Evolutionary conservation across 331 rosid genomes (phyloP).

Genomic region (Rhamnella rubrinervis): DNA sequence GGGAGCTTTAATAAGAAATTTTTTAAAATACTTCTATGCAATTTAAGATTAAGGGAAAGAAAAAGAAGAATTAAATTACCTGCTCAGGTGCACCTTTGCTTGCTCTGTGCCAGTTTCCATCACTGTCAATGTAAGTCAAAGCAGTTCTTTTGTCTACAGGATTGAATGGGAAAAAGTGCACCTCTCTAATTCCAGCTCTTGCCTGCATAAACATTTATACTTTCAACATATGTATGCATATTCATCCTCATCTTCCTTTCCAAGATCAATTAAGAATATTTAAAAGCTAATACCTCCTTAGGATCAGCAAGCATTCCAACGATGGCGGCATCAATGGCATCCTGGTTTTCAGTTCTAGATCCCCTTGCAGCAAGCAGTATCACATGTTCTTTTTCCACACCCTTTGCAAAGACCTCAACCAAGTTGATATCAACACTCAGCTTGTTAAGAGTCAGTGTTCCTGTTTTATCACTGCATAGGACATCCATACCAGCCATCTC

Average conservation of each 20-base stretch:
- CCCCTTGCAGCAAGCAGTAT: conserved; percentile 89
- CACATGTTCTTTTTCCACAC: conserved; percentile 82
- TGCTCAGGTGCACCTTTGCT: conserved; percentile 99
- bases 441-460: conserved; percentile 97
- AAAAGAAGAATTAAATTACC: conserved; percentile 40
- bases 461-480: conserved; percentile 98
- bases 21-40: too few species aligned
- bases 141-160: conserved; percentile 99
- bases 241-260: neutral
- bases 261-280: conserved; percentile 6
- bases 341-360: conserved; percentile 93
- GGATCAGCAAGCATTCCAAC: conserved; percentile 99
- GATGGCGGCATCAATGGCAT: conserved; percentile 95
- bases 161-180: conserved; percentile 91
- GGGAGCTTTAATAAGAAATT: neutral
- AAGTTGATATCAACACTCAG: conserved; percentile 79
- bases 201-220: conserved; percentile 49
- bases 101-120: conserved; percentile 88
- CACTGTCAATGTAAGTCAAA: conserved; percentile 78
- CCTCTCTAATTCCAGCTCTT: conserved; percentile 80
- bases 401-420: conserved; percentile 84
- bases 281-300: conserved; percentile 59
- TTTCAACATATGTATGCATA: conserved; percentile 8
- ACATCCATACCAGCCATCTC: conserved; percentile 99
- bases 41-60: neutral